Base-by-base conservation (phyloP, 805 yeast genomes). In the Candida morakotiae region DNA sequence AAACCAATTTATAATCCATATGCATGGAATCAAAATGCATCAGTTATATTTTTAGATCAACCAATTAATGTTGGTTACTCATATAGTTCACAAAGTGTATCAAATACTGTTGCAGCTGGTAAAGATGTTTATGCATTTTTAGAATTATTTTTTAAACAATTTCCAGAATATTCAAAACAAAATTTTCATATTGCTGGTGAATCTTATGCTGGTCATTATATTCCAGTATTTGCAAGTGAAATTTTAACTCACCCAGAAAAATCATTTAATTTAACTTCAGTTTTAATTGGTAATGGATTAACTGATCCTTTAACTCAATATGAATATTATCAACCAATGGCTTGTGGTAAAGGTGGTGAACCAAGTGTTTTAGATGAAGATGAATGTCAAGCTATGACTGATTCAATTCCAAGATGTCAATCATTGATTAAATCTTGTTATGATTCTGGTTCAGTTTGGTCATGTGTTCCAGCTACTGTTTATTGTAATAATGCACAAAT, bases 251-350 rank as follows among this genome's bases (percentile, higher is more conserved):
- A 66, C 43, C 53, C 52, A 33, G 67, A 64, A 39, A 62, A 66
- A 39, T 52, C 59, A 15, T 63, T 64, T 47, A 77, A 86, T 51
- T 69, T 88, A 47, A 66, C 83, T 9, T 85, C 96, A 3, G 81
- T 89, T 14, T 55, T 91, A 56, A 89, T 89, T 52, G 98, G 98
- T 44, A 89, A 89, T 58, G 97, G 98, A 37, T 76, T 89, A 48
- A 87, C 95, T 24, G 95, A 87, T 58, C 83, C 95, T 3, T 67
- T 83, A 41, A 72, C 75, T 31, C 96, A 88, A 69, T 81, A 83
- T 53, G 74, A 75, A 41, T 79, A 80, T 60, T 88, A 87, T 56
- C 78, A 83, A 59, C 95, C 94, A 46, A 89, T 91, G 97, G 95
- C 95, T 3, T 91, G 98, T 62, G 93, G 95, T 37, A 58, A 73